Evolutionary conservation across 1,284 basidiomycete species (phyloP), one percentile per base, ranked within the genome.

Genomic region (Boletus smithii): DNA sequence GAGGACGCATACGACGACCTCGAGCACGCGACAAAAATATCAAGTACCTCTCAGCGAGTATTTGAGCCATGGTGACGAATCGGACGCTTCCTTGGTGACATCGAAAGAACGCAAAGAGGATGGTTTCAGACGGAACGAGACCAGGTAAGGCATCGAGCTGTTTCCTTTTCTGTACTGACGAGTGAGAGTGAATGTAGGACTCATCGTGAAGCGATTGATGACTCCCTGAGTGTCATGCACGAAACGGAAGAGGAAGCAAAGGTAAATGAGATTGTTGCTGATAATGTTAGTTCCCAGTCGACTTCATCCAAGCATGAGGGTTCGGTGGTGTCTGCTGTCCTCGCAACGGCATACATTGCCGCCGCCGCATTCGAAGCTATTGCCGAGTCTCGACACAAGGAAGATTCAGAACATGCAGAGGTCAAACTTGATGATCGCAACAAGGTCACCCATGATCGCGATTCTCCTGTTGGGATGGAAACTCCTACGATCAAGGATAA

Each of bases 11-110:
- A n/a, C 23, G 26, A 37, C 14, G 4, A 8, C 16, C 5, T 24
- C 45, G 26, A 38, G n/a, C 11, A 5, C 34, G 4, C 23, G 20
- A 14, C 46, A 9, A 3, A 48, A 43, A 30, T 61, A 61, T 31
- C 43, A 44, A 33, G 63, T 63, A 0, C 62, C 60, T 46, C 45
- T 51, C 10, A 53, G 42, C 49, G 31, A 37, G 30, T 48, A 53
- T 17, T 20, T 63, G 34, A 33, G n/a, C 11, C 42, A 43, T 3
- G 24, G 8, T 4, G 29, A 50, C 9, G 18, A 26, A 24, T 18
- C 1, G 8, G 26, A 44, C n/a, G 13, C 8, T 13, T 24, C 37
- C 7, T 10, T 14, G 17, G 37, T 42, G 11, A 31, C 14, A n/a
- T 34, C 31, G 8, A 37, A 38, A 31, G 41, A 38, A 29, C 20